Evolutionary conservation across 1,139 yeast genomes (phyloP).

Genomic region (Saccharomyces hybrid): DNA sequence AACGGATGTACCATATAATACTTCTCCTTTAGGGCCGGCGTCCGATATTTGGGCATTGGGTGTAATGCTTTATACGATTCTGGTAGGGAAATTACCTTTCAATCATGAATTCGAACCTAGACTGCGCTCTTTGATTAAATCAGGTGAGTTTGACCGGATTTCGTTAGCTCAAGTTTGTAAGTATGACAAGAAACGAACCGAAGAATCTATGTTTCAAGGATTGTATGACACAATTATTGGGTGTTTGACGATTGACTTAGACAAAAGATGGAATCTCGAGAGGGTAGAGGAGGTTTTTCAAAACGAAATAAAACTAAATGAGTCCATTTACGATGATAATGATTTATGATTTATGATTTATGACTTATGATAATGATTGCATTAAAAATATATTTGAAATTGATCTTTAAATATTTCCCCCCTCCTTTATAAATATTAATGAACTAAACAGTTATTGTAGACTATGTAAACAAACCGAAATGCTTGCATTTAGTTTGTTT

Average conservation of each 20-base stretch:
- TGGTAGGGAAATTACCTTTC: conserved; percentile 72
- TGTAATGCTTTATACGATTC: conserved; percentile 63
- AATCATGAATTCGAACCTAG: conserved; percentile 76
- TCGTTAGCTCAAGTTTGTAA: conserved; percentile 35
- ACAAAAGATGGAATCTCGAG: conserved; percentile 45
- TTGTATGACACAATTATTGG: conserved; percentile 44
- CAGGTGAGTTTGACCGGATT: conserved; percentile 51
- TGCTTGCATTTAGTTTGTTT: background rate
- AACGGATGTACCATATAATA: background rate
- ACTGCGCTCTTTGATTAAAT: conserved; percentile 60
- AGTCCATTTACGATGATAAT: background rate
- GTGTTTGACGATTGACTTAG: conserved; percentile 47
- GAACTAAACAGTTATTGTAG: background rate
- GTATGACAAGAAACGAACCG: conserved; percentile 13
- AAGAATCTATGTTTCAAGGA: conserved; percentile 17
- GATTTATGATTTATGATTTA: background rate
- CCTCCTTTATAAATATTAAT: background rate
- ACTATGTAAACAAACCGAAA: background rate
- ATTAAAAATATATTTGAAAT: background rate
- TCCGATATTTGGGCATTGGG: conserved; percentile 88
- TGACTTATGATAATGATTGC: background rate
- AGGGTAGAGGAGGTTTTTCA: conserved; percentile 21
- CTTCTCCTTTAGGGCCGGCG: conserved; percentile 51
- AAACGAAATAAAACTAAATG: background rate
- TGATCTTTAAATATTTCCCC: background rate